phyloP scores from a whole-genome alignment of 371 early-diverging fungal species.

The Zopfochytrium polystomum region DNA sequence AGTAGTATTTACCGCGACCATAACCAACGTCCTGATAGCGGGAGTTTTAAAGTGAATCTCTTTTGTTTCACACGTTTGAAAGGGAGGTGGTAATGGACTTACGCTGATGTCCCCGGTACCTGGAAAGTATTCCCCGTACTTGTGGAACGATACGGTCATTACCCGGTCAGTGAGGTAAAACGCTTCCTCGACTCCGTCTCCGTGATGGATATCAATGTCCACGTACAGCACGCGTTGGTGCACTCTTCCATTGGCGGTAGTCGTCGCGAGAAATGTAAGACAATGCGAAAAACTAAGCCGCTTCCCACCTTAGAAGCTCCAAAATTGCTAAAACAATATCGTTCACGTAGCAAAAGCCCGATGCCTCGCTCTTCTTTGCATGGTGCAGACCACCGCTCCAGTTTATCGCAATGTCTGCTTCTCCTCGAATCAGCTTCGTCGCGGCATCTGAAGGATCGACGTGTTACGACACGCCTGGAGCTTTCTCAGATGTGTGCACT shows the following conservation, averaged over 20 bases:
- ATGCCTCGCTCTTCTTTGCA: too few relatives aligned
- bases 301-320: constrained; percentile 69
- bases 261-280: not conserved
- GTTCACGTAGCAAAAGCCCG: too few relatives aligned
- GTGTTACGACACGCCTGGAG: too few relatives aligned
- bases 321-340: constrained; percentile 97
- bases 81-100: constrained; percentile 14
- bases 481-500: too few relatives aligned
- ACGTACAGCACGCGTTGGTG: constrained; percentile 64
- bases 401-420: constrained; percentile 94
- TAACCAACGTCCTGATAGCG: constrained; percentile 70
- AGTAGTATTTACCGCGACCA: constrained; percentile 85
- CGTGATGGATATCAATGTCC: constrained; percentile 99
- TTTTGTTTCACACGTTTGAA: not conserved
- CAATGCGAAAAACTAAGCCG: not conserved
- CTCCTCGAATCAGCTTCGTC: constrained; percentile 81
- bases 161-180: constrained; percentile 99
- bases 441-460: constrained; percentile 74
- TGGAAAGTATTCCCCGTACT: constrained; percentile 98
- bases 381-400: constrained; percentile 75
- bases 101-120: constrained; percentile 92
- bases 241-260: too few relatives aligned
- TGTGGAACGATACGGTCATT: constrained; percentile 98
- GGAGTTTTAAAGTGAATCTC: not conserved
- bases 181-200: constrained; percentile 99